Base-by-base conservation (phyloP, 2,329 filamentous ascomycete genomes). In the Tympanopsis confertula region DNA sequence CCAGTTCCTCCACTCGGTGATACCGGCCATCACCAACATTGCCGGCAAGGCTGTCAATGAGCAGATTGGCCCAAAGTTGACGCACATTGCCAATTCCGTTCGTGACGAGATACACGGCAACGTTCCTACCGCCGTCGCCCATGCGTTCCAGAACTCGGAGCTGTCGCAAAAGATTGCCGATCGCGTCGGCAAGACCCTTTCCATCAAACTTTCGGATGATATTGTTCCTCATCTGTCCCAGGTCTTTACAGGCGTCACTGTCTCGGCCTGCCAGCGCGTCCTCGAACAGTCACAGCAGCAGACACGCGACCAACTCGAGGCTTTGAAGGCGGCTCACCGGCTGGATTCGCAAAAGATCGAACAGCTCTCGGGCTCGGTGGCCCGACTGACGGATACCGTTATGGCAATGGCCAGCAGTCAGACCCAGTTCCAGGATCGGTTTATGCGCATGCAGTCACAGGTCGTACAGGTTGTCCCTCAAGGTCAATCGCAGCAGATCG, bases 101-200 rank as follows among this genome's bases (percentile, higher is more conserved):
- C 76, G 84, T 40, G 77, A 78, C 45, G 86, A 94, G 57, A 63
- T 94, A 45, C 79, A 82, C 51, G 71, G 69, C 40, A 60, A 70
- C 24, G 64, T 96, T 24, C 86, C 86, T 2, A 65, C 71, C 42
- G 71, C 77, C 7, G 65, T 93, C 40, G 63, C 66, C 35, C 73
- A 76, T 45, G 75, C 82, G 17, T 58, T 95, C 38, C 79, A 85
- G 51, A 82, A 81, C 45, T 77, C 78, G 10, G 80, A 88, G 36
- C 66, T 91, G 28, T 64, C 86, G 44, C 81, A 81, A 49, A 63
- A 71, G 5, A 74, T 95, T 39, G 72, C 81, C 3, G 85, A 93
- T 38, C 72, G 78, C 40, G 67, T 93, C 36, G 59, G 71, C 13
- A 65, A 68, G 24, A 64, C 73, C 7, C 57, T 89, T 26, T 68